Base-by-base conservation (phyloP, 1,284 basidiomycete species). In the Pseudozyma sp. region DNA sequence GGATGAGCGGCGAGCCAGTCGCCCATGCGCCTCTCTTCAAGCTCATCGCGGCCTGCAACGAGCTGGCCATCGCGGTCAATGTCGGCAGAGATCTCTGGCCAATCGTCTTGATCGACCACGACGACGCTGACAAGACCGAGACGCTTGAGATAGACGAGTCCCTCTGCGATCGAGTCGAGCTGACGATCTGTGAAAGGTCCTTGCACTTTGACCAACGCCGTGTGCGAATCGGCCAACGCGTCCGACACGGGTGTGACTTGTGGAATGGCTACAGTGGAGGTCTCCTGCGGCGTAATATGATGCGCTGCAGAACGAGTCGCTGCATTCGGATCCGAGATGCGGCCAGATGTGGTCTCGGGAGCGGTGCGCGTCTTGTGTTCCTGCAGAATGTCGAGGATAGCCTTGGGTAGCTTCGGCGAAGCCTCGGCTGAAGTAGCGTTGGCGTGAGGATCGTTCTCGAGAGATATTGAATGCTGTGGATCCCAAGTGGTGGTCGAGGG, bases 121-220 rank as follows among this genome's bases (percentile, higher is more conserved):
- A 99, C 93, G 77, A 99, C 94, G 70, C 92, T 92, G 73, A 97
- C 92, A 16, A 99, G 88, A 3, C 97, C 97, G 31, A 99, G 90
- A 81, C 94, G 95, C 85, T 96, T 93, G 51, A 99, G 89, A 83
- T 97, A 94, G 51, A 94, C 92, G 87, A 99, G 90, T 48, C 97
- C 97, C 44, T 92, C 90, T 33, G 92, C 91, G 74, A 99, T 93
- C 82, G 94, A 95, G 74, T 94, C 92, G 62, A 99, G 90, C 84
- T 99, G 97, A 11, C 91, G 88, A 85, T 97, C 92, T n/a, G 90
- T 93, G 85, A 99, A 99, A 0, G 97, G 97, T 4, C 96, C 94
- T 85, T 99, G 97, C 13, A 99, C 87, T 85, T 99, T 99, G 82
- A 99, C 95, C 9, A 99, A 89, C 1, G 94, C 94, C 1, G 94